Base-by-base conservation (phyloP, 768 basidiomycete species). In the Kwoniella bestiolae region DNA sequence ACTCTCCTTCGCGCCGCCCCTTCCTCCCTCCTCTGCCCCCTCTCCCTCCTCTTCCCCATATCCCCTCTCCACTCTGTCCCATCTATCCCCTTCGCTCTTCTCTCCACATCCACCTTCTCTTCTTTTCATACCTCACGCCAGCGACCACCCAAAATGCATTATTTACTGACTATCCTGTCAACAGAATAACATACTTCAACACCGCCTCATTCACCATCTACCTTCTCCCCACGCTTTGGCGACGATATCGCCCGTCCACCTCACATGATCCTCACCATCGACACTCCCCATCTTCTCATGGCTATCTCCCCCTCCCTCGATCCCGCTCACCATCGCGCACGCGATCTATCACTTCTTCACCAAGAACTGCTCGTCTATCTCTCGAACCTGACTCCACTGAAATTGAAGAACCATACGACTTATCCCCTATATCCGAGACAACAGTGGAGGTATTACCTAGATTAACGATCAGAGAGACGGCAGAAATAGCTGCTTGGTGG, bases 131-230 rank as follows among this genome's bases (percentile, higher is more conserved):
- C n/a, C n/a, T n/a, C n/a, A n/a, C n/a, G n/a, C n/a, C n/a, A n/a
- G n/a, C n/a, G n/a, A n/a, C n/a, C n/a, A n/a, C n/a, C n/a, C n/a
- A n/a, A n/a, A n/a, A n/a, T n/a, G n/a, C n/a, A n/a, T 14, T 41
- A 11, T 14, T 41, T 41, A 41, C 38, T 41, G 38, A 41, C 38
- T 5, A 0, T 5, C 2, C 50, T 25, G 50, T 12, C 50, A 23
- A 29, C 5, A 91, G 91, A 63, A 86, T 92, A 56, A 94, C 95
- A 11, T 98, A 96, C 76, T 83, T 95, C 77, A 93, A 89, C 81
- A 97, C 94, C 1, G 89, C 90, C 67, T 85, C 92, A n/a, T 98
- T 98, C 77, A 82, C 86, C 3, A 73, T 92, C 14, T 94, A 94
- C 82, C 87, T 94, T 31, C 56, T 92, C 2, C 91, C 91, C 0